These are phyloP conservation scores for Beauveria sp. DNA, from an alignment of 2,329 filamentous ascomycete genomes.

Conservation along the genomic window DNA sequence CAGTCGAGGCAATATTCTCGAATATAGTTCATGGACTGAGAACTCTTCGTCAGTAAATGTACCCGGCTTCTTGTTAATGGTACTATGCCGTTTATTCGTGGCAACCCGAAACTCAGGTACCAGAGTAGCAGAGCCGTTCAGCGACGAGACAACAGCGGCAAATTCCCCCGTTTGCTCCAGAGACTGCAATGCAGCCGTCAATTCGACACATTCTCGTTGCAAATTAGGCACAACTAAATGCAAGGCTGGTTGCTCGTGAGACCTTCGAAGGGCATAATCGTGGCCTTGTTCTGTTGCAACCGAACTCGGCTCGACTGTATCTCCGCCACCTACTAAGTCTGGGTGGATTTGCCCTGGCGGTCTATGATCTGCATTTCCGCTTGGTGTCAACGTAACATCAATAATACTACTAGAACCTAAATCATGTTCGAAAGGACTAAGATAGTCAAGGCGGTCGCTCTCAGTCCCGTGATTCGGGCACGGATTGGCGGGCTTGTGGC, in stretches of 20 bases:
- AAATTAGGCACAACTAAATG: background rate
- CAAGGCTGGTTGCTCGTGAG: background rate
- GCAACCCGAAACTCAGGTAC: background rate
- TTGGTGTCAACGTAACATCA: background rate
- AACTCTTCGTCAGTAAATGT: background rate
- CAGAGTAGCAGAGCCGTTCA: background rate
- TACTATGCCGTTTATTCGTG: background rate
- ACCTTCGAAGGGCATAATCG: too few species aligned
- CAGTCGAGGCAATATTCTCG: background rate
- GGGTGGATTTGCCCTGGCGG: background rate
- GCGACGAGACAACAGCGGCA: background rate
- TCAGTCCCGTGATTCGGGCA: constrained; percentile 27
- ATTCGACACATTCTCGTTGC: too few species aligned
- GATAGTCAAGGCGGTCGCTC: background rate
- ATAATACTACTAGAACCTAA: background rate
- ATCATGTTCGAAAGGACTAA: background rate
- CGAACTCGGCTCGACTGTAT: background rate
- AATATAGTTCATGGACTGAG: background rate
- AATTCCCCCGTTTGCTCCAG: background rate
- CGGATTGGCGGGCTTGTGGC: constrained; percentile 20
- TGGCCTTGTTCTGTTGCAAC: background rate
- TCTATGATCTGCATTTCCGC: background rate
- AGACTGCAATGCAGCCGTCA: too few species aligned
- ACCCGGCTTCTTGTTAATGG: background rate
- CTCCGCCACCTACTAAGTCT: too few species aligned